These are phyloP conservation scores for Agrocybe praecox DNA, from an alignment of 768 basidiomycete species.

Conservation along the genomic window DNA sequence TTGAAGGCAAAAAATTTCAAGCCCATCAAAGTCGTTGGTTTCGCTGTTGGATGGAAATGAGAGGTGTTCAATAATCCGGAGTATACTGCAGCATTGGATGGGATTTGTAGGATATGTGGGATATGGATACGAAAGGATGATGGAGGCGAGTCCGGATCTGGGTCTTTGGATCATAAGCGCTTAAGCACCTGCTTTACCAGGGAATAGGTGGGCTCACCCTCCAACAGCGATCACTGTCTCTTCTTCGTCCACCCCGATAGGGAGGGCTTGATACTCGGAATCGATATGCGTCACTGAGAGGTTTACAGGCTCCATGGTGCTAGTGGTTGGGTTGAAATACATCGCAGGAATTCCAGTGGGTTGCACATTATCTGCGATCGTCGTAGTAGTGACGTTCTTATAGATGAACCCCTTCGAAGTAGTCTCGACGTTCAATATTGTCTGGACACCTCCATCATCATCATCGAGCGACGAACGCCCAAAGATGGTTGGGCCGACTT, in stretches of 20 bases:
- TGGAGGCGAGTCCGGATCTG: no score
- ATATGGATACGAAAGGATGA: no score
- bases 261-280: background rate
- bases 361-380: slow-evolving; percentile 5
- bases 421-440: slow-evolving; percentile 19
- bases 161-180: no score
- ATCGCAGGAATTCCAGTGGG: slow-evolving; percentile 12
- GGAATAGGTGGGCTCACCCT: slow-evolving; percentile 35
- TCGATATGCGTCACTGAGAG: slow-evolving; percentile 13
- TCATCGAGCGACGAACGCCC: slow-evolving; percentile 8
- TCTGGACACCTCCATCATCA: slow-evolving; percentile 13
- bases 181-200: slow-evolving; percentile 32
- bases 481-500: slow-evolving; percentile 24
- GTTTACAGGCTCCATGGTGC: slow-evolving; percentile 10
- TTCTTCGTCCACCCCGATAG: slow-evolving; percentile 8
- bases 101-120: no score
- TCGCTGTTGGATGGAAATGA: no score
- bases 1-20: no score
- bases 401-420: slow-evolving; percentile 31
- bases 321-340: slow-evolving; percentile 19
- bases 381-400: slow-evolving; percentile 15
- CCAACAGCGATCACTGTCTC: slow-evolving; percentile 38
- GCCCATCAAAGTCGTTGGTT: no score
- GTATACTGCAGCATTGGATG: no score
- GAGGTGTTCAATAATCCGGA: no score